These are phyloP conservation scores for Penicillium atrosanguineum DNA, from an alignment of 495 filamentous ascomycete species.

Conservation along the genomic window DNA sequence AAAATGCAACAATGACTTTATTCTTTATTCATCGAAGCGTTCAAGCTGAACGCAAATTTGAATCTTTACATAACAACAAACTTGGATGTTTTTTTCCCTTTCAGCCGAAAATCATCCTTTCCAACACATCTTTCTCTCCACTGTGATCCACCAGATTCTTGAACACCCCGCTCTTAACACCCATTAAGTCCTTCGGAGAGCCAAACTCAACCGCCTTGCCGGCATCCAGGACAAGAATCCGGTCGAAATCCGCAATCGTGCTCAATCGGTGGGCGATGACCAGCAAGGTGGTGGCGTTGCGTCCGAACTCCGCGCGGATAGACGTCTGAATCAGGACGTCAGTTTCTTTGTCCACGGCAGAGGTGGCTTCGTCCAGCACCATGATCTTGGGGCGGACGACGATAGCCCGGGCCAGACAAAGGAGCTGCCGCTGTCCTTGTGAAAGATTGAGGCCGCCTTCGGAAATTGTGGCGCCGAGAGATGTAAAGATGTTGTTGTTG, in stretches of 20 bases:
- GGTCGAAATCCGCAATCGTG: constrained; percentile 73
- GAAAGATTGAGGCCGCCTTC: constrained; percentile 46
- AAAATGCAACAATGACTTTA: too few relatives aligned
- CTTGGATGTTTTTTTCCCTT: too few relatives aligned
- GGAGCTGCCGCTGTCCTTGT: constrained; percentile 83
- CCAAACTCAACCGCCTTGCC: too few relatives aligned
- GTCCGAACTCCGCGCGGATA: constrained; percentile 65
- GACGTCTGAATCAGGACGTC: constrained; percentile 81
- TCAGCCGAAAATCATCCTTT: too few relatives aligned
- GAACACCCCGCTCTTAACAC: too few relatives aligned
- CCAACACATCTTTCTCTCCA: too few relatives aligned
- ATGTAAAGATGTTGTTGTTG: not conserved
- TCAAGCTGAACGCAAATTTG: too few relatives aligned
- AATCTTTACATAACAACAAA: too few relatives aligned
- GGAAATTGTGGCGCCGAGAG: constrained; percentile 6
- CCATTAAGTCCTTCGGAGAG: too few relatives aligned
- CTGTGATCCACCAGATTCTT: too few relatives aligned
- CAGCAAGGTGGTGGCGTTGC: constrained; percentile 59
- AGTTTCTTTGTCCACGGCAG: constrained; percentile 83
- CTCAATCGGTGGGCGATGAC: constrained; percentile 75
- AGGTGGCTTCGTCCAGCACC: constrained; percentile 89
- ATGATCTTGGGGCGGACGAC: constrained; percentile 71
- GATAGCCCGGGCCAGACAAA: constrained; percentile 81
- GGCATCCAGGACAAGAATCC: constrained; percentile 68
- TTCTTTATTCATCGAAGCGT: too few relatives aligned